Base-by-base conservation (phyloP, 495 filamentous ascomycete species). In the Hypoxylon lienhwacheense region DNA sequence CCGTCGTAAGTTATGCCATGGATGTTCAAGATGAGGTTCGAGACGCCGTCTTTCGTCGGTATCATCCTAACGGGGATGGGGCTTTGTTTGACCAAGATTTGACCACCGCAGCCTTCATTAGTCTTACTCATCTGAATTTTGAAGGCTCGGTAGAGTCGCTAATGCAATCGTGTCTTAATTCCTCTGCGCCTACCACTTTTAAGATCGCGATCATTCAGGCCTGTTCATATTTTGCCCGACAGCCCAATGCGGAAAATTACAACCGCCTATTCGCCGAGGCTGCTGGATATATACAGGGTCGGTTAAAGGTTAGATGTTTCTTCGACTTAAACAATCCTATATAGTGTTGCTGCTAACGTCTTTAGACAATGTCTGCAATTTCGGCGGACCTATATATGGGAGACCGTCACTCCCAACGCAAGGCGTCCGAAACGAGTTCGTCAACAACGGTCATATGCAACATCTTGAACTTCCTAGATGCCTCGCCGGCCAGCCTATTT, bases 81-180 rank as follows among this genome's bases (percentile, higher is more conserved):
- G 61, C 64, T 7, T 51, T 70, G 19, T 78, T 83, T 40, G 82
- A 84, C 46, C 73, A 78, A 54, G 73, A 83, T 48, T 68, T 85
- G 44, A 82, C 84, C 69, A 84, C 81, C n/a, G 80, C 81, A 25
- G 76, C 83, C 7, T 83, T 85, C 63, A 81, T 86, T 43, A 81
- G 79, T 67, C 70, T 84, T 36, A 68, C 76, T 15, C 76, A 83
- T 56, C 66, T 86, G 16, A 79, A 74, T 56, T 75, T 83, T 40
- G 82, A 84, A 28, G 68, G 69, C 53, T 77, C 74, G 31, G 73
- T 83, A 26, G 77, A 79, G 20, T 70, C 70, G 20, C 67, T 85
- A 20, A 71, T 77, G 5, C 73, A 77, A 26, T 58, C 72, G 11
- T 85, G 82, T 44, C 70, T 85, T 33, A 70, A 77, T 35, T 63